Percentiles rank a stretch among this genome's conserved stretches.
Conservation (phyloP, 2,329 filamentous ascomycete species). For the Myriosclerotinia curreyana region DNA sequence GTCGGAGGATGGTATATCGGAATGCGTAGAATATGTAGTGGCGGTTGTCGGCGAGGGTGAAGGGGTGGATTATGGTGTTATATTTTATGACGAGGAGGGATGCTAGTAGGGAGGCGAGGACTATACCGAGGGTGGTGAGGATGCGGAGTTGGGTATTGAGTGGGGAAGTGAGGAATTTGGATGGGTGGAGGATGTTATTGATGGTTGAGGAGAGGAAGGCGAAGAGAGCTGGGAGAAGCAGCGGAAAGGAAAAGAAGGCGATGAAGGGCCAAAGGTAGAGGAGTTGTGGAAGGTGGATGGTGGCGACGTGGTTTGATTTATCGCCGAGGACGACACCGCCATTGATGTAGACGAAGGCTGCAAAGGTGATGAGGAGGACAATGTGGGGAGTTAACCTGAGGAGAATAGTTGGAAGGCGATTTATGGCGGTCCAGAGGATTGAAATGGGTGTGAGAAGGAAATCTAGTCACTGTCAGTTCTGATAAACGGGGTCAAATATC, state of each 20-base stretch:
- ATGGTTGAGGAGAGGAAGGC: conserved; percentile 42
- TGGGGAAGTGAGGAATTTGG: conserved; percentile 32
- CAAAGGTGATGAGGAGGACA: conserved; percentile 64
- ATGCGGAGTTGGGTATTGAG: neutral
- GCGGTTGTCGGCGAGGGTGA: conserved; percentile 91
- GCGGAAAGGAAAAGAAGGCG: conserved; percentile 81
- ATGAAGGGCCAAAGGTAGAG: conserved; percentile 93
- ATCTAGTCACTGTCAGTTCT: conserved; percentile 44
- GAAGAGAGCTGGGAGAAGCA: conserved; percentile 55
- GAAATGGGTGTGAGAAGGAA: conserved; percentile 52
- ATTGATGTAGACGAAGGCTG: conserved; percentile 78
- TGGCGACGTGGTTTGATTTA: conserved; percentile 90
- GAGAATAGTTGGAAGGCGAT: conserved; percentile 49
- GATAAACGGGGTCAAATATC: too few species aligned
- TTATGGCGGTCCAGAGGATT: conserved; percentile 60
- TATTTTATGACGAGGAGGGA: conserved; percentile 56
- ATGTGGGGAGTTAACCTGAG: conserved; percentile 51
- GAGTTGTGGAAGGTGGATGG: conserved; percentile 85
- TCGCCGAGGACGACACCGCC: conserved; percentile 90
- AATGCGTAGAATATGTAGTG: conserved; percentile 99
- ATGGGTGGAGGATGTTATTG: conserved; percentile 34
- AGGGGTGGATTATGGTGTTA: conserved; percentile 94
- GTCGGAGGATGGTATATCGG: conserved; percentile 70
- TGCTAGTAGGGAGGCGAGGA: neutral
- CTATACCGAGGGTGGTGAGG: neutral